Base-by-base conservation (phyloP, 768 basidiomycete genomes). In the Mycena rebaudengoi region DNA sequence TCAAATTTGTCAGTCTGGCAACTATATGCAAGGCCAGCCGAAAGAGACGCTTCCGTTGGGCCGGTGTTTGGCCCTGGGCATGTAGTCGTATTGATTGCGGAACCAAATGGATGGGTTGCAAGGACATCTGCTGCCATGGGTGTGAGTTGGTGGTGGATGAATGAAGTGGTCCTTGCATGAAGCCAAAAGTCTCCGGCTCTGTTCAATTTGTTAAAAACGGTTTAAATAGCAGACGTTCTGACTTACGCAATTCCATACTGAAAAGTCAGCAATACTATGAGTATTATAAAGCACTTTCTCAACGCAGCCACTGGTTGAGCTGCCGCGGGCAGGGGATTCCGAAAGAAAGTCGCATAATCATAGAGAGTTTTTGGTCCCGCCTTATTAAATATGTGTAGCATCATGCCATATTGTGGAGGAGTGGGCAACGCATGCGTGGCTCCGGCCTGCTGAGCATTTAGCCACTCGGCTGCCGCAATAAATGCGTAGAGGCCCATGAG, bases 151-250 rank as follows among this genome's bases (percentile, higher is more conserved):
- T 13, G 12, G 35, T 50, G 49, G n/a, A 50, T 50, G 13, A 50
- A 50, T 32, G 49, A 50, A 50, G 49, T 50, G n/a, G 49, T 50
- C 26, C 32, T 32, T 33, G 30, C 10, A 18, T 50, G 49, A 50
- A 50, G 49, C 32, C 49, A 50, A n/a, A 50, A 32, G 49, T 50
- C 49, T 35, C 49, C 49, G 12, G 23, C 49, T 20, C 49, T 50
- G 49, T 50, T 23, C 2, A 13, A 16, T 28, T 33, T 18, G 25
- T 45, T 26, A 35, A 21, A 32, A n/a, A 26, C 7, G 49, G 23
- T 21, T 33, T 33, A n/a, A 10, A 21, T 2, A 32, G 7, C 30
- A n/a, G 8, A 33, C 16, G 18, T n/a, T n/a, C 20, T 11, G 29
- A 50, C 49, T 50, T 33, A 50, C 49, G 25, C 16, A 14, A 50